A percentile compares a stretch with the other conserved stretches of the same genome.
These are phyloP conservation scores for Dendrobium nobile DNA, from an alignment of 106 monocot species.

Conservation along the genomic window DNA sequence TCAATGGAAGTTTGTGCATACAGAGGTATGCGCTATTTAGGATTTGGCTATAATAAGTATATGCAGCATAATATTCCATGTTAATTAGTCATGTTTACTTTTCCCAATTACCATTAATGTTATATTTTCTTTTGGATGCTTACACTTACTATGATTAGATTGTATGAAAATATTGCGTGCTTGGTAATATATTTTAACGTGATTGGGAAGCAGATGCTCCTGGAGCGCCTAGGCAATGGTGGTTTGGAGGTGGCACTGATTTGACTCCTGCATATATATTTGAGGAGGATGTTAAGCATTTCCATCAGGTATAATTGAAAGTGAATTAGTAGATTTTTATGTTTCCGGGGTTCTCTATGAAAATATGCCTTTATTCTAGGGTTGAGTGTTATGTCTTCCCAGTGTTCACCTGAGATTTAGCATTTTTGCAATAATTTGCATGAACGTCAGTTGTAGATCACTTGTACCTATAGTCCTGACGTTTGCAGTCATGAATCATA, in stretches of 20 bases:
- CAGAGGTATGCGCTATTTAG: background rate
- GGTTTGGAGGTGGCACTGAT: slow-evolving; percentile 99
- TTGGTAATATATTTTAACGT: slow-evolving; percentile 1
- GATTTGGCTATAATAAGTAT: too few species aligned
- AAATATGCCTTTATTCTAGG: background rate
- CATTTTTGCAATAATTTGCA: background rate
- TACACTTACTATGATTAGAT: background rate
- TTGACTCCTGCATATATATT: slow-evolving; percentile 95
- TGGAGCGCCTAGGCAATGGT: slow-evolving; percentile 98
- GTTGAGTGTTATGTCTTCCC: background rate
- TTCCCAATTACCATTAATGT: background rate
- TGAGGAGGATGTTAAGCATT: slow-evolving; percentile 99
- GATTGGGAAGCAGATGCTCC: slow-evolving; percentile 61
- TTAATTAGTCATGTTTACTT: background rate
- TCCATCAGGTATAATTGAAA: slow-evolving; percentile 54
- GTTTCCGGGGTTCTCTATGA: background rate
- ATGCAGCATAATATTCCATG: background rate
- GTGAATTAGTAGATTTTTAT: background rate
- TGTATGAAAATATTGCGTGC: background rate
- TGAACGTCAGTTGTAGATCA: background rate
- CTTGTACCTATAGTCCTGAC: background rate
- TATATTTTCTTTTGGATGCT: background rate
- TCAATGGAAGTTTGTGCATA: background rate
- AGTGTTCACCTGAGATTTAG: background rate
- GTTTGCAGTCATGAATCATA: background rate